Evolutionary conservation across 2,329 filamentous ascomycete genomes (phyloP).

Genomic region (Alternaria solani): DNA sequence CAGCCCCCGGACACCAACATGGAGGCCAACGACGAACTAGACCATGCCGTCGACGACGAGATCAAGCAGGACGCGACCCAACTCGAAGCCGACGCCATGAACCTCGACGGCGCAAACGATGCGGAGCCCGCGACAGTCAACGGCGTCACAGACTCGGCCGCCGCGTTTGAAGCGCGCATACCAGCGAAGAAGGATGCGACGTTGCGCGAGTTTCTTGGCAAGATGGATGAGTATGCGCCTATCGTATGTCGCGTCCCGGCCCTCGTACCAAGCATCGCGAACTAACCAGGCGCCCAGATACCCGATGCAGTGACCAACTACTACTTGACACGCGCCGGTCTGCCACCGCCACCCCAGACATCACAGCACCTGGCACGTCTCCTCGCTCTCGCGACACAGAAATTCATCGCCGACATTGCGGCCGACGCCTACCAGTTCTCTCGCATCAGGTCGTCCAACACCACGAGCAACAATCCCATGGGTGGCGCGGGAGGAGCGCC

Average conservation of each 20-base stretch:
- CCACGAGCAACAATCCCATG: constrained; percentile 89
- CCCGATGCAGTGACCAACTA: constrained; percentile 97
- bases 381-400: constrained; percentile 96
- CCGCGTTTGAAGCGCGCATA: constrained; percentile 67
- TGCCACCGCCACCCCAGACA: constrained; percentile 90
- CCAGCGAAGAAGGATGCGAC: constrained; percentile 90
- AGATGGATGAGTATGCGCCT: constrained; percentile 98
- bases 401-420: constrained; percentile 97
- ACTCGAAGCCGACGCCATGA: constrained; percentile 47
- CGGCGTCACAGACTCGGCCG: constrained; percentile 53
- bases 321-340: constrained; percentile 94
- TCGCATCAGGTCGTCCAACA: constrained; percentile 92
- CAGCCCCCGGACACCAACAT: constrained; percentile 40
- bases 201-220: constrained; percentile 87
- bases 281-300: constrained; percentile 67
- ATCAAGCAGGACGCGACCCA: constrained; percentile 49
- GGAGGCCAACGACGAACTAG: constrained; percentile 50
- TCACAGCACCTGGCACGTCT: constrained; percentile 90
- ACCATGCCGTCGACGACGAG: constrained; percentile 54
- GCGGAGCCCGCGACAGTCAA: constrained; percentile 46
- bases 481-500: constrained; percentile 73
- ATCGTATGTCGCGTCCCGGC: constrained; percentile 70
- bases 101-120: constrained; percentile 53
- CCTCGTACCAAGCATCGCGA: not conserved
- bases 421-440: constrained; percentile 98